Conservation (phyloP, 768 basidiomycete genomes). For the Calocybe cyanea region DNA sequence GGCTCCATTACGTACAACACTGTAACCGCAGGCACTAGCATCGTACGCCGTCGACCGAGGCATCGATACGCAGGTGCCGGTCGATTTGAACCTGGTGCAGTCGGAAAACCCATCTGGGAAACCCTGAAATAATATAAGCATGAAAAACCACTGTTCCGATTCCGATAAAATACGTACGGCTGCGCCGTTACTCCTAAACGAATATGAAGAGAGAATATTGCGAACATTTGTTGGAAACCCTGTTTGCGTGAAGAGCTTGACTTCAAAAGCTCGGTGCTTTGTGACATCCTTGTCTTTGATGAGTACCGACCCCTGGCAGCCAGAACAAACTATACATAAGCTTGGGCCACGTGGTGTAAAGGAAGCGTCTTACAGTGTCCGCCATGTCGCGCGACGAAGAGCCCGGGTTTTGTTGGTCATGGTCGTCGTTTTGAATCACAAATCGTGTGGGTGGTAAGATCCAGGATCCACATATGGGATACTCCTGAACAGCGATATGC, state of each 20-base stretch:
- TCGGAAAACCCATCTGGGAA: conserved; percentile 6
- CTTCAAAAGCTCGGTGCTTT: conserved; percentile 4
- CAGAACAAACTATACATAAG: background rate
- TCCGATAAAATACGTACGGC: background rate
- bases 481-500: background rate
- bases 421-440: conserved; percentile 8
- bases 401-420: conserved; percentile 6
- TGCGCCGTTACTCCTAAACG: conserved; percentile 6
- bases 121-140: background rate
- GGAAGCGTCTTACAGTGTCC: background rate
- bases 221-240: conserved; percentile 4
- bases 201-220: conserved; percentile 6
- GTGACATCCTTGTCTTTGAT: conserved; percentile 7
- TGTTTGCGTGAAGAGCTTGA: conserved; percentile 8
- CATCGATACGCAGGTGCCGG: conserved; percentile 5
- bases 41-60: conserved; percentile 4
- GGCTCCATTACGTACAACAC: conserved; percentile 1
- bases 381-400: conserved; percentile 7
- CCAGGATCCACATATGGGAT: conserved; percentile 8
- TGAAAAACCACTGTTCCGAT: background rate
- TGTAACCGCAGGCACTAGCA: conserved; percentile 6
- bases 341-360: background rate
- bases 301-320: conserved; percentile 1
- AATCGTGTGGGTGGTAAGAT: conserved; percentile 3
- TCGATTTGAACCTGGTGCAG: conserved; percentile 2